Conservation (phyloP, 306 rosid genomes). For the Medicago arabica region DNA sequence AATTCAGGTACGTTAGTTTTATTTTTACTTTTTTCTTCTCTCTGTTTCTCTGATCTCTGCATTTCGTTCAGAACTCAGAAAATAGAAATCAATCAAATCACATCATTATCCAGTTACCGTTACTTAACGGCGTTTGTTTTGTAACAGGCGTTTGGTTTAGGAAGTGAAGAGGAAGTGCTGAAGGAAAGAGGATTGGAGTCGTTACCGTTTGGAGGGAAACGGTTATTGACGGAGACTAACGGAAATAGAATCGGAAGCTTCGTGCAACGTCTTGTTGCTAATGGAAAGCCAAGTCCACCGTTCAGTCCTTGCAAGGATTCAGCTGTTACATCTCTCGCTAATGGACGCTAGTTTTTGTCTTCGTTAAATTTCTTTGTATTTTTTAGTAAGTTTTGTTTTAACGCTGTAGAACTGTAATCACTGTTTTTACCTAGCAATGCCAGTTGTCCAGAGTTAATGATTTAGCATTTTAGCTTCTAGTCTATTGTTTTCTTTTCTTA, state of each 20-base stretch:
- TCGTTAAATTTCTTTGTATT: not conserved
- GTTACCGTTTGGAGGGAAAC: constrained; percentile 98
- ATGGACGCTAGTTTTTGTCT: constrained; percentile 54
- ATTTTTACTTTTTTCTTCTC: not conserved
- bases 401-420: constrained; percentile 47
- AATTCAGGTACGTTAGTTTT: constrained; percentile 69
- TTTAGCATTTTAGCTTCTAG: not conserved
- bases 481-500: not conserved
- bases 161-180: constrained; percentile 63
- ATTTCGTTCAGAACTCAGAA: constrained; percentile 19
- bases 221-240: constrained; percentile 93
- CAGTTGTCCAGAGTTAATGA: constrained; percentile 36
- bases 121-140: constrained; percentile 32
- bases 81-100: not conserved
- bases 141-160: constrained; percentile 73
- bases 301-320: constrained; percentile 78
- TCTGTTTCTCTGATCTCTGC: constrained; percentile 25
- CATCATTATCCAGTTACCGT: not conserved
- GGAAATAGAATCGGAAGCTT: constrained; percentile 83
- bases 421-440: constrained; percentile 40
- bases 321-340: constrained; percentile 60
- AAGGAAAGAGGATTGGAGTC: constrained; percentile 80
- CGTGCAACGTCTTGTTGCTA: constrained; percentile 74
- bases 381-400: not conserved
- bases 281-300: constrained; percentile 74